These are phyloP conservation scores for Fusarium albidum DNA, from an alignment of 2,329 filamentous ascomycete genomes.

Conservation along the genomic window DNA sequence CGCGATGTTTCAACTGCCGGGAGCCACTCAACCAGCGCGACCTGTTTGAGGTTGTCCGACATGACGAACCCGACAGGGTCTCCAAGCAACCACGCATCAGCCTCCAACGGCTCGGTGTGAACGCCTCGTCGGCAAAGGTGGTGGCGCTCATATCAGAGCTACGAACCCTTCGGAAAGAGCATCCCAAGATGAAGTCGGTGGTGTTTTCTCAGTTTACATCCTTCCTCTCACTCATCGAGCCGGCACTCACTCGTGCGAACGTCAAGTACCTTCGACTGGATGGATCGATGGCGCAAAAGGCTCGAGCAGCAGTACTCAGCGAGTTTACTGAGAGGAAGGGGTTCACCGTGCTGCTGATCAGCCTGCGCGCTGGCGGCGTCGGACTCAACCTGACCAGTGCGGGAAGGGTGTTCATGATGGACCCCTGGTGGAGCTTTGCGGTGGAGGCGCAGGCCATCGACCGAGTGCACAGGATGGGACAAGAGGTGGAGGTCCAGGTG, in stretches of 20 bases:
- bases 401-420: constrained; percentile 96
- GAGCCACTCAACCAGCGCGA: constrained; percentile 83
- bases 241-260: constrained; percentile 74
- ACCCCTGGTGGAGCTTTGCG: constrained; percentile 99
- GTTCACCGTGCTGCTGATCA: constrained; percentile 82
- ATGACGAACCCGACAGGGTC: constrained; percentile 66
- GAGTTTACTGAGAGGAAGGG: constrained; percentile 70
- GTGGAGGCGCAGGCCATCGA: constrained; percentile 98
- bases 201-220: constrained; percentile 98
- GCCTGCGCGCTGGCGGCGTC: constrained; percentile 88
- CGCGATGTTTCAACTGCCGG: constrained; percentile 91
- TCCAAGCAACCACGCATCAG: constrained; percentile 61
- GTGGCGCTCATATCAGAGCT: constrained; percentile 80
- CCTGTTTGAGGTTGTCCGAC: constrained; percentile 89
- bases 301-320: constrained; percentile 78
- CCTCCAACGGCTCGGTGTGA: constrained; percentile 66
- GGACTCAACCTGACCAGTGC: constrained; percentile 92
- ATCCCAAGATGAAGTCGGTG: constrained; percentile 82
- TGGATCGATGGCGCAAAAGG: constrained; percentile 87
- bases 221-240: constrained; percentile 90
- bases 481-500: constrained; percentile 85
- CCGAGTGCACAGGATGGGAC: constrained; percentile 96
- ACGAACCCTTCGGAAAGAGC: constrained; percentile 69
- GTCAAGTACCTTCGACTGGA: constrained; percentile 89
- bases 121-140: constrained; percentile 87